These are phyloP conservation scores for Cladorrhinum samala DNA, from an alignment of 495 filamentous ascomycete species.

Conservation along the genomic window DNA sequence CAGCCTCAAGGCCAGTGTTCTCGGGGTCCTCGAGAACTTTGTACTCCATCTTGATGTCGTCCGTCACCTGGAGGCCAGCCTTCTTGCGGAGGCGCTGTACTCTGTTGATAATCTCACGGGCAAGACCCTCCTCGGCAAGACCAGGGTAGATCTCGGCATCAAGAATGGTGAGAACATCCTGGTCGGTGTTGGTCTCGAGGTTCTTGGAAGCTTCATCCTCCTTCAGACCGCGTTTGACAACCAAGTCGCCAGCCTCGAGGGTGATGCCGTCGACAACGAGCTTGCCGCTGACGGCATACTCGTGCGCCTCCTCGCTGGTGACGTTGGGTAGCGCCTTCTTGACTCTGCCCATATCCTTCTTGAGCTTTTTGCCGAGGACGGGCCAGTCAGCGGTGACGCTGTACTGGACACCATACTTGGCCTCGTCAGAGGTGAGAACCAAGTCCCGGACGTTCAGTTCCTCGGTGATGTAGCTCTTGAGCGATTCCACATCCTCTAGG, in stretches of 20 bases:
- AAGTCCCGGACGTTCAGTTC: slow-evolving; percentile 87
- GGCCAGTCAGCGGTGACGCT: slow-evolving; percentile 87
- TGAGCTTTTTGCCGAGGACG: slow-evolving; percentile 90
- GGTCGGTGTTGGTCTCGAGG: slow-evolving; percentile 78
- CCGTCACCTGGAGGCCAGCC: slow-evolving; percentile 38
- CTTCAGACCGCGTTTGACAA: slow-evolving; percentile 73
- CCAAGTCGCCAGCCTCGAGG: slow-evolving; percentile 72
- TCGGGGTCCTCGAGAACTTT: slow-evolving; percentile 58
- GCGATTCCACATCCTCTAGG: slow-evolving; percentile 76
- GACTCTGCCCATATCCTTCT: slow-evolving; percentile 84
- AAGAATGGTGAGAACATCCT: slow-evolving; percentile 40
- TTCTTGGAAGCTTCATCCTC: slow-evolving; percentile 59
- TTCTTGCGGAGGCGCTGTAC: slow-evolving; percentile 43
- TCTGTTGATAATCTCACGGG: slow-evolving; percentile 41
- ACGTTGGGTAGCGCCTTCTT: slow-evolving; percentile 82
- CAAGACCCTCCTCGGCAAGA: slow-evolving; percentile 37
- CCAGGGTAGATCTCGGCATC: slow-evolving; percentile 38
- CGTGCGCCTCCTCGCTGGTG: slow-evolving; percentile 69
- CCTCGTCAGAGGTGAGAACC: slow-evolving; percentile 80
- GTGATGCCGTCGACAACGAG: slow-evolving; percentile 80
- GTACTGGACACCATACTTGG: slow-evolving; percentile 86
- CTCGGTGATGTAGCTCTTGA: slow-evolving; percentile 78
- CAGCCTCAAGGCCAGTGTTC: slow-evolving; percentile 63
- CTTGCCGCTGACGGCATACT: slow-evolving; percentile 61
- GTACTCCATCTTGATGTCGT: slow-evolving; percentile 44